Evolutionary conservation across 169 alveolate genomes (phyloP).

Genomic region (Cystoisospora suis): DNA sequence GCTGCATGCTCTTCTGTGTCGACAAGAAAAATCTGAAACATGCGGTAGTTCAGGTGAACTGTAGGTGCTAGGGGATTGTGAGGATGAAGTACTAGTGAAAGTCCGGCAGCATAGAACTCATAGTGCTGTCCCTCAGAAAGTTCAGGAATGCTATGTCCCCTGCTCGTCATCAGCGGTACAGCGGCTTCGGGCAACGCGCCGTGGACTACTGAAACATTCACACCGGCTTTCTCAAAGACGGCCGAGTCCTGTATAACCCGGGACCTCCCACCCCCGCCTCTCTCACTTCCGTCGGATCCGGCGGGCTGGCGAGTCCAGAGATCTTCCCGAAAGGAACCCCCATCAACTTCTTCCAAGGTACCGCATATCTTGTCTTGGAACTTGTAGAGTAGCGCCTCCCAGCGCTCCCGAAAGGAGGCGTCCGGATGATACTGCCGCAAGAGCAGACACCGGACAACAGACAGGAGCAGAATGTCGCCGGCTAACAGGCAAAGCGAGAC

Average conservation of each 20-base stretch:
- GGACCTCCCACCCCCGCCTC: slow-evolving; percentile 83
- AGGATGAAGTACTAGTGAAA: slow-evolving; percentile 86
- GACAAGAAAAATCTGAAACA: slow-evolving; percentile 72
- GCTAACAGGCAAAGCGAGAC: too few species aligned
- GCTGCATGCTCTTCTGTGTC: neutral
- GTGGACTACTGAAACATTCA: slow-evolving; percentile 76
- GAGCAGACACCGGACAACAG: too few species aligned
- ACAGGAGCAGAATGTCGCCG: too few species aligned
- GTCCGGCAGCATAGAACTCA: slow-evolving; percentile 84
- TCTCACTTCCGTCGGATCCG: too few species aligned
- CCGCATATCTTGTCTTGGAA: slow-evolving; percentile 66
- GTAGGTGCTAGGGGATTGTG: slow-evolving; percentile 85
- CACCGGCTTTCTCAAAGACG: slow-evolving; percentile 85
- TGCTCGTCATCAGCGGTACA: slow-evolving; percentile 69
- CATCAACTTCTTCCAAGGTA: slow-evolving; percentile 67
- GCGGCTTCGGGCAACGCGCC: slow-evolving; percentile 77
- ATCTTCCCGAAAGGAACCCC: slow-evolving; percentile 67
- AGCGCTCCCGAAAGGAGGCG: slow-evolving; percentile 69
- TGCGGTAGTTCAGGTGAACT: slow-evolving; percentile 84
- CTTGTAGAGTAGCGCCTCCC: slow-evolving; percentile 65
- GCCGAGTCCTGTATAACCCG: slow-evolving; percentile 81
- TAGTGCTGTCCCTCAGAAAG: slow-evolving; percentile 15
- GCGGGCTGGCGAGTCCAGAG: slow-evolving; percentile 76
- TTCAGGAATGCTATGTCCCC: neutral
- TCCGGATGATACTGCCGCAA: slow-evolving; percentile 68